Evolutionary conservation across 1,139 yeast genomes (phyloP), one percentile per base, ranked within the genome.

Genomic region (Suhomyces terraborum): DNA sequence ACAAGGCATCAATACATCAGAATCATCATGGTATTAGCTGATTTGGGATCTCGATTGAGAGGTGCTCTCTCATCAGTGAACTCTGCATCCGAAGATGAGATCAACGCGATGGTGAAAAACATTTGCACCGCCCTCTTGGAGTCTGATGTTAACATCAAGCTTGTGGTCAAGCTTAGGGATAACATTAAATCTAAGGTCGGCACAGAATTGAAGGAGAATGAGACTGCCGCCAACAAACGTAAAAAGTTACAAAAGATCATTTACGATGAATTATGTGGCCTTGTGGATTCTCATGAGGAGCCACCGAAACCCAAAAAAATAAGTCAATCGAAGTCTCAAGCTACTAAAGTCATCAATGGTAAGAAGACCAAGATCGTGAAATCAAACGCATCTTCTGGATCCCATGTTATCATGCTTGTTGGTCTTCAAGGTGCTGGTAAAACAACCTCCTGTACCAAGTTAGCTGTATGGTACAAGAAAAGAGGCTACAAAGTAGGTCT

Each of bases 361-460:
- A 64, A 65, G 34, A 63, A 61, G 44, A 60, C 56, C 43, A 60
- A 58, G 47, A 59, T 62, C 4, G 43, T 42, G 20, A 46, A 44
- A 24, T 51, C 53, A 17, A 54, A 48, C 20, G 54, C 55, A 27
- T 61, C 59, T 17, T 62, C 59, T 17, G 59, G 60, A 26, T 62
- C 72, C 31, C 74, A 73, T 49, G 87, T 91, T 20, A 85, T 93
- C 50, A 93, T 93, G 98, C 87, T 93, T 75, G 98, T 93, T 42
- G 98, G 98, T 58, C 74, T 93, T 48, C 98, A 94, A 62, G 98
- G 98, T 70, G 95, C 98, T 8, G 98, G 98, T 77, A 93, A 93
- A 63, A 93, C 98, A 20, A 93, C 98, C 0, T 83, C 97, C 2
- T 91, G 98, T 80, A 93, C 98, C 1, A 93, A 93, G 62, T 73